phyloP scores from a whole-genome alignment of 2,329 filamentous ascomycete genomes.

The Aureobasidium leucospermi region DNA sequence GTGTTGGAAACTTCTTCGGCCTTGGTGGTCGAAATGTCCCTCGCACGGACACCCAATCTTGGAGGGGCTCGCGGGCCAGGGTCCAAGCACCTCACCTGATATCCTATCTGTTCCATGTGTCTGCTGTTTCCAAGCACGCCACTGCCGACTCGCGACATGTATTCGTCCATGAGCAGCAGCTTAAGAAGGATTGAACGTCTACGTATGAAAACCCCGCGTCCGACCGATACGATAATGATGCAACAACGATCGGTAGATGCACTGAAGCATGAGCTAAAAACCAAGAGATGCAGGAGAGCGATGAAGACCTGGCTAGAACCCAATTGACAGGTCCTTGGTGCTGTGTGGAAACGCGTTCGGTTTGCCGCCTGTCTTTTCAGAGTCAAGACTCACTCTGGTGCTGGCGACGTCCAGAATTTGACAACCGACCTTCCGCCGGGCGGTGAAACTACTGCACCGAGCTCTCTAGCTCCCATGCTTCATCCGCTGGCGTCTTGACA shows the following conservation, averaged over 20 bases:
- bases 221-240: neutral
- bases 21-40: neutral
- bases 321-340: neutral
- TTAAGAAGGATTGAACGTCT: neutral
- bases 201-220: neutral
- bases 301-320: neutral
- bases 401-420: neutral
- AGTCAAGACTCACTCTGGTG: too few relatives aligned
- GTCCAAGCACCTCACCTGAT: constrained; percentile 12
- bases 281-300: neutral
- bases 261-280: neutral
- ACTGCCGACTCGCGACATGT: neutral
- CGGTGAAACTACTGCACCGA: constrained; percentile 12
- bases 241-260: neutral
- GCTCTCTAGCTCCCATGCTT: neutral
- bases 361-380: neutral
- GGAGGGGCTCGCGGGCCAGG: neutral
- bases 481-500: neutral
- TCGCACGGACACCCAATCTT: neutral
- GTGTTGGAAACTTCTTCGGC: neutral
- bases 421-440: constrained; percentile 3
- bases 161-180: neutral
- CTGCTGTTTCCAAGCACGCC: constrained; percentile 2
- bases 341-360: neutral
- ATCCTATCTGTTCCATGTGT: neutral